Conservation (phyloP, 2,329 filamentous ascomycete genomes). For the Neurospora sp. region DNA sequence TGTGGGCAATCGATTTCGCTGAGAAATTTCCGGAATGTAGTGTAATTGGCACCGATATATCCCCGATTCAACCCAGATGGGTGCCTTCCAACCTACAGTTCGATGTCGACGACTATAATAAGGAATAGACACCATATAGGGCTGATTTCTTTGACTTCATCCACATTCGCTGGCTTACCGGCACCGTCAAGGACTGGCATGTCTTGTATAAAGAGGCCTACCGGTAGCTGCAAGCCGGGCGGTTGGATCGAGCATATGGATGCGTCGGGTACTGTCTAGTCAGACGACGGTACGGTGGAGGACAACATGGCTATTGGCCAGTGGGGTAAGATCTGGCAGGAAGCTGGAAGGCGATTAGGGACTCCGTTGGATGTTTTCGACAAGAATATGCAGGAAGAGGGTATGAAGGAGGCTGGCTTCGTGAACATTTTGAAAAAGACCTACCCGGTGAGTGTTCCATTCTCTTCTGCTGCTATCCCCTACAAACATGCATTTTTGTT, state of each 20-base stretch:
- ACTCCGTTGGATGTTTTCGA: constrained; percentile 14
- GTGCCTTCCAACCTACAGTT: constrained; percentile 50
- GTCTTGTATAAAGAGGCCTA: constrained; percentile 1
- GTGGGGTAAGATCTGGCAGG: constrained; percentile 24
- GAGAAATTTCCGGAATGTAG: constrained; percentile 26
- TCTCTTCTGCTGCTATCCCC: too few species aligned
- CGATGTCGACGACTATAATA: constrained; percentile 48
- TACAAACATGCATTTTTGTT: too few species aligned
- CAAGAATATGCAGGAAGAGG: constrained; percentile 28
- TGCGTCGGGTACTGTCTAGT: background rate
- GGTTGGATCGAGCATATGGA: constrained; percentile 28
- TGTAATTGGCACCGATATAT: constrained; percentile 12
- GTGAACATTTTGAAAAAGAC: constrained; percentile 9
- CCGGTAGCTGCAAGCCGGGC: constrained; percentile 34
- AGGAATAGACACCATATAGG: constrained; percentile 31
- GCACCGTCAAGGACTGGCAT: constrained; percentile 7
- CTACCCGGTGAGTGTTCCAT: too few species aligned
- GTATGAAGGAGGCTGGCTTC: constrained; percentile 18
- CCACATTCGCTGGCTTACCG: constrained; percentile 32
- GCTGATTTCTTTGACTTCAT: constrained; percentile 44
- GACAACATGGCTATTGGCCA: constrained; percentile 23
- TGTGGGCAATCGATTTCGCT: constrained; percentile 29
- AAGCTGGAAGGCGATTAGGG: constrained; percentile 7
- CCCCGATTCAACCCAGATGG: constrained; percentile 27
- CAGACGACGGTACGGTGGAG: background rate